Conservation (phyloP, 441 rosid genomes). For the Melianthus villosus region DNA sequence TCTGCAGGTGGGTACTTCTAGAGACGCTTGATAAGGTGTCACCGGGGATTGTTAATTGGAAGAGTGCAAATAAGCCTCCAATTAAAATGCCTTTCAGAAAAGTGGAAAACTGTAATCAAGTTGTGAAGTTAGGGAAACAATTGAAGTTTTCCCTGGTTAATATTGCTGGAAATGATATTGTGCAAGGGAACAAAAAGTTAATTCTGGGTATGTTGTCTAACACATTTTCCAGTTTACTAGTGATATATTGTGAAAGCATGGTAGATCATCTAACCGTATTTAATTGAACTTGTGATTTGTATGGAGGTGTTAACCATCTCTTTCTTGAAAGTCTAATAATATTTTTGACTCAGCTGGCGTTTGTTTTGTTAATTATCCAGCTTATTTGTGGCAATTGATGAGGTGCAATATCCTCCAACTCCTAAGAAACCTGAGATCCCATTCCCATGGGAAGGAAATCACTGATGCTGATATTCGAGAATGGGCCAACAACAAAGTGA, state of each 20-base stretch:
- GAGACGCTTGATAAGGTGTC: conserved; percentile 65
- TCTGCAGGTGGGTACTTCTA: conserved; percentile 49
- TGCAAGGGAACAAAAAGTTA: conserved; percentile 62
- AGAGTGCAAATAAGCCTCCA: conserved; percentile 57
- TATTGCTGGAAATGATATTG: conserved; percentile 63
- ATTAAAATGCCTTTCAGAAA: conserved; percentile 63
- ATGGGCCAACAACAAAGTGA: conserved; percentile 58
- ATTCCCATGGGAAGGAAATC: conserved; percentile 51
- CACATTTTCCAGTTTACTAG: neutral
- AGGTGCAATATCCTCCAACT: conserved; percentile 66
- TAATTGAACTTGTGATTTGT: too few species aligned
- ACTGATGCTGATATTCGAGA: conserved; percentile 47
- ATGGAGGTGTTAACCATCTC: too few species aligned
- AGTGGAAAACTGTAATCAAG: conserved; percentile 70
- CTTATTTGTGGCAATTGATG: conserved; percentile 69
- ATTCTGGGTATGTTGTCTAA: conserved; percentile 31
- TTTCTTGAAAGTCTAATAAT: too few species aligned
- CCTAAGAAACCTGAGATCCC: conserved; percentile 48
- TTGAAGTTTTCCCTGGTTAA: conserved; percentile 62
- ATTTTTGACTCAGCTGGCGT: neutral
- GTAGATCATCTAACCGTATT: too few species aligned
- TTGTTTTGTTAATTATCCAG: conserved; percentile 13
- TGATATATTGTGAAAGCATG: too few species aligned
- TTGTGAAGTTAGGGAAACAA: conserved; percentile 59
- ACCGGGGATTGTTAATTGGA: conserved; percentile 60